phyloP scores from a whole-genome alignment of 2,329 filamentous ascomycete genomes.

The Penicillium sp. region DNA sequence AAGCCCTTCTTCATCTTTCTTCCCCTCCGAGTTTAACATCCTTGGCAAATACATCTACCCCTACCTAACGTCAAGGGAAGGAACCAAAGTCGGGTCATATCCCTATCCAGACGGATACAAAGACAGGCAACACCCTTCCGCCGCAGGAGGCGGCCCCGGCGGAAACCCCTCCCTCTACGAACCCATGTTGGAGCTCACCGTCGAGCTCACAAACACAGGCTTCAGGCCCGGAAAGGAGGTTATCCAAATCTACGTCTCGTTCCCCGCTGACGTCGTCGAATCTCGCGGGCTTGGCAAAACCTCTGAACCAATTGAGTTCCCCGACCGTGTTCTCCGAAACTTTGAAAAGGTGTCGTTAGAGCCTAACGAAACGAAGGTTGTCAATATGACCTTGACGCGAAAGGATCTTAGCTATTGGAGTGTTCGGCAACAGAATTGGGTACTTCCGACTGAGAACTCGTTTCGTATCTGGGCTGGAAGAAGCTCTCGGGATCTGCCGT shows the following conservation, averaged over 20 bases:
- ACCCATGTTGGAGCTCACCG: conserved; percentile 47
- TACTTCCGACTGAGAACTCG: conserved; percentile 50
- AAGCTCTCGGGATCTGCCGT: conserved; percentile 37
- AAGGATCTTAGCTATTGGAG: conserved; percentile 76
- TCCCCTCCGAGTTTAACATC: conserved; percentile 60
- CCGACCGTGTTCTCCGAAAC: conserved; percentile 61
- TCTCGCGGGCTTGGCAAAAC: conserved; percentile 26
- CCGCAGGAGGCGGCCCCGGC: conserved; percentile 64
- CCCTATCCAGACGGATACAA: conserved; percentile 59
- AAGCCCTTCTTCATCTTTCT: conserved; percentile 56
- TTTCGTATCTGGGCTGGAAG: conserved; percentile 38
- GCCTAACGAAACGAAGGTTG: conserved; percentile 52
- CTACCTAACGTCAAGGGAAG: conserved; percentile 58
- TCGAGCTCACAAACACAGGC: conserved; percentile 52
- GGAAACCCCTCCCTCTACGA: conserved; percentile 52
- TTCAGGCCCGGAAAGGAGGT: conserved; percentile 50
- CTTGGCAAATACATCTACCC: conserved; percentile 73
- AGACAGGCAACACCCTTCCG: conserved; percentile 52
- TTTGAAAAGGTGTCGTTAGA: conserved; percentile 68
- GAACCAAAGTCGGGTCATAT: conserved; percentile 46
- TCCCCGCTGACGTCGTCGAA: conserved; percentile 48
- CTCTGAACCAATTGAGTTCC: conserved; percentile 59
- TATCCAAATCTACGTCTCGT: conserved; percentile 65
- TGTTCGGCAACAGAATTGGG: conserved; percentile 66
- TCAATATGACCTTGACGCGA: conserved; percentile 62